A percentile compares a stretch with the other conserved stretches of the same genome.
phyloP scores from a whole-genome alignment of 1,284 basidiomycete genomes.

The Papiliotrema laurentii region DNA sequence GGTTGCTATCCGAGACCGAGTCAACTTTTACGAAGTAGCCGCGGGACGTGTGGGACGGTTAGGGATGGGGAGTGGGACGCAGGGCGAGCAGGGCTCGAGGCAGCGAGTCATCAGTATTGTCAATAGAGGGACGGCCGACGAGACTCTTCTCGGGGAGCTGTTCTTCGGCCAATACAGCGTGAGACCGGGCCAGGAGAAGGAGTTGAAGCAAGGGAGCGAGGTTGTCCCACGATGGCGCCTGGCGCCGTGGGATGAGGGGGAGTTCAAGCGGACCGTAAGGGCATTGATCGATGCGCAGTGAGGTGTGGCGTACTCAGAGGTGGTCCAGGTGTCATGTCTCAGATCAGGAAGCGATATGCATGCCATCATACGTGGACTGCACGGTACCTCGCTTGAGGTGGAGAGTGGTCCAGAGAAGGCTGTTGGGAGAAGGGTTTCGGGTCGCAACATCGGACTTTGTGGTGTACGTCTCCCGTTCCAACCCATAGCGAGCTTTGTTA shows the following conservation, averaged over 20 bases:
- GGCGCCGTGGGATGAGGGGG: conserved; percentile 13
- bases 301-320: no score
- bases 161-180: conserved; percentile 12
- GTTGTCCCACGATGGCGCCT: conserved; percentile 1
- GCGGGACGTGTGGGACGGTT: conserved; percentile 30
- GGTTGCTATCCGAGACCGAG: conserved; percentile 11
- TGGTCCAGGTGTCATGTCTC: no score
- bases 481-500: no score
- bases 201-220: background rate
- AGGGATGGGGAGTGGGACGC: conserved; percentile 14
- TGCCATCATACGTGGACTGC: no score
- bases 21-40: conserved; percentile 20
- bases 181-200: background rate
- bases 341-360: no score
- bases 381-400: no score
- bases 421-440: no score
- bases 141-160: conserved; percentile 18
- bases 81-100: conserved; percentile 1
- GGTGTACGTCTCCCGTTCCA: no score
- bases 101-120: conserved; percentile 28
- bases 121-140: conserved; percentile 15
- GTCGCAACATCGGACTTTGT: no score
- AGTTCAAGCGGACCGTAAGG: conserved; percentile 3
- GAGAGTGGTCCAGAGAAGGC: no score
- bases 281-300: no score